Conservation (phyloP, 768 basidiomycete species). For the Russula sp. region DNA sequence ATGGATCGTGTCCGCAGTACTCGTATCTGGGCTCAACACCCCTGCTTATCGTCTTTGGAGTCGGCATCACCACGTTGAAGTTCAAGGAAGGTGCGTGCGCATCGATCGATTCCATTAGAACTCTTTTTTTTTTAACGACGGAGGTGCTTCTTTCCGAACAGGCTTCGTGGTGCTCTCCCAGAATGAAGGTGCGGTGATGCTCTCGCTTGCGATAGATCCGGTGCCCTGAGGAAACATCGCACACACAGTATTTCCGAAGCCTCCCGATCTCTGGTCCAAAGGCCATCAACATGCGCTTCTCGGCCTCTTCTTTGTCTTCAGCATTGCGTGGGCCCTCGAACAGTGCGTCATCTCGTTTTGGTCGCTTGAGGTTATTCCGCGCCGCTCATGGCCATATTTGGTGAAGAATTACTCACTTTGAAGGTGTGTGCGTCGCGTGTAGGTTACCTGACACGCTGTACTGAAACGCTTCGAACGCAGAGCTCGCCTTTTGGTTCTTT, state of each 20-base stretch:
- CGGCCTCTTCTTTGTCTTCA: slow-evolving; percentile 65
- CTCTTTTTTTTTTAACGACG: background rate
- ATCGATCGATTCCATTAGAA: background rate
- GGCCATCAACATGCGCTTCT: slow-evolving; percentile 49
- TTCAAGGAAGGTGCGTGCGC: slow-evolving; percentile 57
- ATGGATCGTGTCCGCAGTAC: slow-evolving; percentile 41
- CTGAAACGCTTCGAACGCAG: slow-evolving; percentile 32
- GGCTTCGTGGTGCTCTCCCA: slow-evolving; percentile 32
- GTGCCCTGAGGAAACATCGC: background rate
- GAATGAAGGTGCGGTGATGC: slow-evolving; percentile 30
- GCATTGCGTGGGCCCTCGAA: slow-evolving; percentile 71
- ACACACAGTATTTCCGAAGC: slow-evolving; percentile 49
- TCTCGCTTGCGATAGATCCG: background rate
- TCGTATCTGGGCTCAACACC: slow-evolving; percentile 72
- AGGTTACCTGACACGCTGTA: no score
- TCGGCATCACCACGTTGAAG: slow-evolving; percentile 59
- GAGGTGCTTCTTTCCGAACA: background rate
- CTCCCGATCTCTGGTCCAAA: slow-evolving; percentile 45
- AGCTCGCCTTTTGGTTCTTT: slow-evolving; percentile 79
- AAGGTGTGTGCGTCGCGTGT: slow-evolving; percentile 43
- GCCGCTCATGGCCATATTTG: background rate
- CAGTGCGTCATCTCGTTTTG: slow-evolving; percentile 42
- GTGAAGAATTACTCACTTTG: slow-evolving; percentile 68
- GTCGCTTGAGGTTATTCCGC: slow-evolving; percentile 8
- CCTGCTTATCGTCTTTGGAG: slow-evolving; percentile 56